A percentile compares a stretch with the other conserved stretches of the same genome.
Evolutionary conservation across 169 alveolate genomes (phyloP).

Genomic region (Cystoisospora suis): DNA sequence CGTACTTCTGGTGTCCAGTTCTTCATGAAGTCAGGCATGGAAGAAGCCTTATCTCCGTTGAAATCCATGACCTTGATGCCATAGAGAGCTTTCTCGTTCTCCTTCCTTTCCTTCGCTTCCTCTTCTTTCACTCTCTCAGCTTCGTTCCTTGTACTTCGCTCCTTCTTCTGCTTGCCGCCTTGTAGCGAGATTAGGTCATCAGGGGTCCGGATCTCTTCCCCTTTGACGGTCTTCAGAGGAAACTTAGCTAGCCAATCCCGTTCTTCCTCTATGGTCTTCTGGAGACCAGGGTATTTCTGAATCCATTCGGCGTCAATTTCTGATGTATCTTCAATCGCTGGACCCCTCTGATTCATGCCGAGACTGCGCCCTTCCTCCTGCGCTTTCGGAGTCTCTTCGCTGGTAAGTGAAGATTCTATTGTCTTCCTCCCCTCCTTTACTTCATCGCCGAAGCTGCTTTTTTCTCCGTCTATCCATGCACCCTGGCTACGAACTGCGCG

Average conservation of each 20-base stretch:
- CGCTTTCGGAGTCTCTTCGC: too few relatives aligned
- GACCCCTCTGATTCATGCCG: too few relatives aligned
- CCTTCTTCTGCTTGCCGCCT: too few relatives aligned
- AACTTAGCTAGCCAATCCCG: constrained; percentile 7
- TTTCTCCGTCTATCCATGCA: too few relatives aligned
- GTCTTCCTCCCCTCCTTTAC: too few relatives aligned
- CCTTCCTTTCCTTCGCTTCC: neutral
- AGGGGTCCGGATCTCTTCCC: neutral
- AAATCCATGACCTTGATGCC: constrained; percentile 29
- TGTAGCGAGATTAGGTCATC: neutral
- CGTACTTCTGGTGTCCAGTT: constrained; percentile 38
- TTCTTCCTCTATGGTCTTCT: neutral
- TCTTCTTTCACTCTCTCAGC: neutral
- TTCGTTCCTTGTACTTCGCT: neutral
- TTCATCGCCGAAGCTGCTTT: too few relatives aligned
- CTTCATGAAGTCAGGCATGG: constrained; percentile 15
- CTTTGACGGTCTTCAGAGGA: neutral
- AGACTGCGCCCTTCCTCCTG: too few relatives aligned
- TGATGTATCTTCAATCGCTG: too few relatives aligned
- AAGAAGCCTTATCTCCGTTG: neutral
- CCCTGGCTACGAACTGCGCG: too few relatives aligned
- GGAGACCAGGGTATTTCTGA: neutral
- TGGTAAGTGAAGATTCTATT: too few relatives aligned
- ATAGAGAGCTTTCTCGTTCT: neutral
- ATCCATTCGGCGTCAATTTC: neutral